A percentile compares a stretch with the other conserved stretches of the same genome.
These are phyloP conservation scores for Solanum neorickii DNA, from an alignment of 257 asterid genomes.

Conservation along the genomic window DNA sequence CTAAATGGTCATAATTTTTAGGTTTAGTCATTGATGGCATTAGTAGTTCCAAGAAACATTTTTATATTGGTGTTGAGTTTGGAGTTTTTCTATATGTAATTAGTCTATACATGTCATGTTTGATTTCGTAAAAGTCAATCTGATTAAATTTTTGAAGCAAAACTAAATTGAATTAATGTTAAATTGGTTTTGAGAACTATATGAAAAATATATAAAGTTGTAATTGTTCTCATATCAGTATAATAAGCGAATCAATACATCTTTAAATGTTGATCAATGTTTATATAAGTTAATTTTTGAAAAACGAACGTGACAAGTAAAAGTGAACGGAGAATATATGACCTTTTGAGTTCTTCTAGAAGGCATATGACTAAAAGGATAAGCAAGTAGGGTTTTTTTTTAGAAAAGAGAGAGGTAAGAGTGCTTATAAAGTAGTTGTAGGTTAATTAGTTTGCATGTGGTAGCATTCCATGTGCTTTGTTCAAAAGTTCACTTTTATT, in stretches of 20 bases:
- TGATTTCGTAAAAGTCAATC: too few relatives aligned
- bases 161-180: too few relatives aligned
- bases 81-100: neutral
- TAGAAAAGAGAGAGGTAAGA: neutral
- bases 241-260: too few relatives aligned
- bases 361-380: neutral
- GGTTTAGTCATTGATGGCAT: neutral
- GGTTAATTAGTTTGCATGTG: neutral
- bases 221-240: too few relatives aligned
- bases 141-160: too few relatives aligned
- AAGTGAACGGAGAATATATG: fast-evolving
- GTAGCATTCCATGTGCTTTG: neutral
- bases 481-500: neutral
- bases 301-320: too few relatives aligned
- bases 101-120: neutral
- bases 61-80: neutral
- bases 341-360: neutral
- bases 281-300: fast-evolving
- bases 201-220: too few relatives aligned
- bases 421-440: neutral
- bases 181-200: too few relatives aligned
- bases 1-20: neutral
- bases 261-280: too few relatives aligned
- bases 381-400: neutral
- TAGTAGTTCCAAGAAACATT: neutral